Base-by-base conservation (phyloP, 495 filamentous ascomycete species). In the Corynascus novoguineensis region DNA sequence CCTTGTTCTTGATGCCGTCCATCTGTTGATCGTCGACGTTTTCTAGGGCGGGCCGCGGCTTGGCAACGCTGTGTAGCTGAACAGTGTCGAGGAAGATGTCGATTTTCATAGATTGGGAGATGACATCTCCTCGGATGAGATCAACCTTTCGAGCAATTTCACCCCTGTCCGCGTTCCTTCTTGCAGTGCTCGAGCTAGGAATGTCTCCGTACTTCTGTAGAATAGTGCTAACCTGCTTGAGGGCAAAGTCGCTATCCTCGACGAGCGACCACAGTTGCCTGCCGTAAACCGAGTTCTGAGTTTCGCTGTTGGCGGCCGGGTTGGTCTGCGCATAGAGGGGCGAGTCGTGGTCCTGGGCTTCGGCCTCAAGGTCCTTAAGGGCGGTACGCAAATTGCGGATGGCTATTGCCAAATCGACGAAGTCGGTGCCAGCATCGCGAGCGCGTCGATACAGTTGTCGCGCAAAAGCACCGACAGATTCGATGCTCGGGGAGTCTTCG, bases 271-370 rank as follows among this genome's bases (percentile, higher is more conserved):
- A 64, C 28, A 82, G 63, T 55, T 75, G 66, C n/a, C 73, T 65
- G 15, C 64, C 54, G 54, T 76, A 81, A 46, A 73, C 67, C 19
- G 52, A 42, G 40, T 55, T 52, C 31, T 48, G 50, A 5, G 37
- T 42, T 15, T 51, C 57, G 8, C 54, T 58, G 35, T 54, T 66
- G 21, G 48, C 57, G 12, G 52, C n/a, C n/a, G n/a, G 27, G 44
- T 54, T 28, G 5, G 55, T 48, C 50, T 72, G 55, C 59, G 17
- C 37, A 21, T 72, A 76, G 11, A 82, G 68, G 24, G 72, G 70
- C 24, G 77, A 80, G 42, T 75, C 77, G 11, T 73, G 66, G 47
- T 78, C 76, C 55, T 75, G 70, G 51, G 69, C 67, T 60, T 82
- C 79, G 50, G 70, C 68, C 41, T 73, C 73, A 4, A 84, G 69